These are phyloP conservation scores for Phytophthora pinifolia DNA, from an alignment of 352 stramenopile genomes.

Conservation along the genomic window DNA sequence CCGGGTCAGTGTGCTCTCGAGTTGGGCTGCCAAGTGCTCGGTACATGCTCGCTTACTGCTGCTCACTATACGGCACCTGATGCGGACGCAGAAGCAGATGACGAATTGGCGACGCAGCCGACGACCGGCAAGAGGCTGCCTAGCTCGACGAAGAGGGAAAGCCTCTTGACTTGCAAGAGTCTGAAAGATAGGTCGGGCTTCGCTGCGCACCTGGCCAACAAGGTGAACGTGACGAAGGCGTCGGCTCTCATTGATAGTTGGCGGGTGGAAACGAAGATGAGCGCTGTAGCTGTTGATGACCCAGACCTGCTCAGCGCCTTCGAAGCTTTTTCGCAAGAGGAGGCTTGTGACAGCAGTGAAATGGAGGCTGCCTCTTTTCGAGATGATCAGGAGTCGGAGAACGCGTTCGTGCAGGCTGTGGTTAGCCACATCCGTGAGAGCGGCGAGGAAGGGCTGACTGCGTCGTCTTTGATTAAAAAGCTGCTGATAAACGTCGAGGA, in stretches of 20 bases:
- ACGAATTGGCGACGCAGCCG: slow-evolving; percentile 8
- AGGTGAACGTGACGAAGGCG: slow-evolving; percentile 55
- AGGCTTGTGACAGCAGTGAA: slow-evolving; percentile 22
- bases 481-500: slow-evolving; percentile 6
- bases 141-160: slow-evolving; percentile 22
- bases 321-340: slow-evolving; percentile 58
- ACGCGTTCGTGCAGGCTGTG: slow-evolving; percentile 25
- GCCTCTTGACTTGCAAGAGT: slow-evolving; percentile 61
- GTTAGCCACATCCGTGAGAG: slow-evolving; percentile 37
- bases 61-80: slow-evolving; percentile 33
- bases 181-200: slow-evolving; percentile 65
- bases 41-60: slow-evolving; percentile 53
- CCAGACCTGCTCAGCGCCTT: slow-evolving; percentile 27
- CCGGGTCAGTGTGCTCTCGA: slow-evolving; percentile 70
- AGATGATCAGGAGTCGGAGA: slow-evolving; percentile 23
- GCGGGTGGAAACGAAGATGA: slow-evolving; percentile 71
- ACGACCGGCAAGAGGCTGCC: slow-evolving; percentile 26
- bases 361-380: slow-evolving; percentile 22
- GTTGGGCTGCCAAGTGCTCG: slow-evolving; percentile 64
- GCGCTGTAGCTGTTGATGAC: slow-evolving; percentile 46
- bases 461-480: slow-evolving; percentile 31
- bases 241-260: slow-evolving; percentile 68
- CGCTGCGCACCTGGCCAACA: slow-evolving; percentile 69
- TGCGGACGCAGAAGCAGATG: slow-evolving; percentile 15
- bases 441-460: slow-evolving; percentile 44